Percentiles rank a stretch among this genome's conserved stretches.
phyloP scores from a whole-genome alignment of 169 alveolate species.

The Plasmodium knowlesi region DNA sequence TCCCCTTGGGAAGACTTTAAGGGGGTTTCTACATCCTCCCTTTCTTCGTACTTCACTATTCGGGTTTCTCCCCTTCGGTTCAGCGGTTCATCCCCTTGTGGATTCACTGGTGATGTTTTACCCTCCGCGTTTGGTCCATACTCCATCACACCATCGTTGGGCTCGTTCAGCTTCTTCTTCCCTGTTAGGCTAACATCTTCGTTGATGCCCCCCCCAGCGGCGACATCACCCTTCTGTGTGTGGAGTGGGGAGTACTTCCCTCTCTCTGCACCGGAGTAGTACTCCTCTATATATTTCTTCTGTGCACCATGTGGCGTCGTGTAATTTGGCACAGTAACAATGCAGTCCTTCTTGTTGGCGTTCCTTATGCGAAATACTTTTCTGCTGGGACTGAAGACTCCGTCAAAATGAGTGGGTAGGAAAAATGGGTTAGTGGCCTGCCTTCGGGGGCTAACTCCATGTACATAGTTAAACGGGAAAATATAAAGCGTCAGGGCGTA shows the following conservation, averaged over 20 bases:
- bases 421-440: neutral
- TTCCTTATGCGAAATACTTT: neutral
- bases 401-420: neutral
- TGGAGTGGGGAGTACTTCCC: neutral
- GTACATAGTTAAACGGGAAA: neutral
- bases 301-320: neutral
- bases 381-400: neutral
- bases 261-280: neutral
- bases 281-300: neutral
- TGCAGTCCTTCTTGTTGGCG: neutral
- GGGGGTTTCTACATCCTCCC: neutral
- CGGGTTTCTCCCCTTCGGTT: neutral
- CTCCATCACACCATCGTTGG: neutral
- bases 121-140: neutral
- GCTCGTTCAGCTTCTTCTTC: neutral
- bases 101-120: neutral
- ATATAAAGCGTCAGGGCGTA: conserved; percentile 19
- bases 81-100: neutral
- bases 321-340: neutral
- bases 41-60: neutral
- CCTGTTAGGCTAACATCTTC: neutral
- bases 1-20: neutral
- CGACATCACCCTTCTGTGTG: neutral
- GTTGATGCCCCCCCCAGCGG: neutral
- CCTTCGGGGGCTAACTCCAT: conserved; percentile 3